Evolutionary conservation across 2,329 filamentous ascomycete genomes (phyloP).

Genomic region (Epichloe sp.): DNA sequence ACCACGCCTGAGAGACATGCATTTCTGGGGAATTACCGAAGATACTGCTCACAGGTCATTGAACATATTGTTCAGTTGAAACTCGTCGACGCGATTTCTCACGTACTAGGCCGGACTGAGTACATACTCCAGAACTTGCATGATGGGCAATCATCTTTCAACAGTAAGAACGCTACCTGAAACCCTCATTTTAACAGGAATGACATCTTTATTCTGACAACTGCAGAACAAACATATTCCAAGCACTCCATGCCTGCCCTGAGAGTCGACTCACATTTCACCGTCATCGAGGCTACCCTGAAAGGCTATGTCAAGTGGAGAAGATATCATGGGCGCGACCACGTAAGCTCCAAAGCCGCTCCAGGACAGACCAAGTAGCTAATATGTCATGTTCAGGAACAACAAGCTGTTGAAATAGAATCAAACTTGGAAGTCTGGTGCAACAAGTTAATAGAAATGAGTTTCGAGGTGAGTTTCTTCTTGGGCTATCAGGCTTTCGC

Average conservation of each 20-base stretch:
- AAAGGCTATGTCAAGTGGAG: constrained; percentile 83
- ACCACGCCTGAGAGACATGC: constrained; percentile 87
- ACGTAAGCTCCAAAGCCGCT: constrained; percentile 13
- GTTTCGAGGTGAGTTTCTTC: constrained; percentile 41
- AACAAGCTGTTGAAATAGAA: constrained; percentile 46
- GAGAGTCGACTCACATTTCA: constrained; percentile 76
- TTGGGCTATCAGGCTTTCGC: not conserved
- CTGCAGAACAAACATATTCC: constrained; percentile 41
- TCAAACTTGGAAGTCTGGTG: constrained; percentile 60
- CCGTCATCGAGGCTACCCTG: constrained; percentile 74
- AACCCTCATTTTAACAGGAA: not conserved
- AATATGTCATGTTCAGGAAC: constrained; percentile 16
- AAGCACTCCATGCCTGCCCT: constrained; percentile 63
- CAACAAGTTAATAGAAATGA: constrained; percentile 53
- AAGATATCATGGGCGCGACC: constrained; percentile 15
- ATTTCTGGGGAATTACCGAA: constrained; percentile 88
- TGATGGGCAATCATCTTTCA: constrained; percentile 52
- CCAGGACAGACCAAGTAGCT: not conserved
- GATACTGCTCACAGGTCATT: constrained; percentile 79
- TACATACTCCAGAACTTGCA: constrained; percentile 64
- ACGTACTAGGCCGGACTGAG: constrained; percentile 74
- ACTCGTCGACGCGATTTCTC: constrained; percentile 70
- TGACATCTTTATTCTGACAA: constrained; percentile 2
- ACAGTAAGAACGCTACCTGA: constrained; percentile 32
- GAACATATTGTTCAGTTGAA: constrained; percentile 74